Evolutionary conservation across 306 rosid genomes (phyloP).

Genomic region (Potentilla sterilis): DNA sequence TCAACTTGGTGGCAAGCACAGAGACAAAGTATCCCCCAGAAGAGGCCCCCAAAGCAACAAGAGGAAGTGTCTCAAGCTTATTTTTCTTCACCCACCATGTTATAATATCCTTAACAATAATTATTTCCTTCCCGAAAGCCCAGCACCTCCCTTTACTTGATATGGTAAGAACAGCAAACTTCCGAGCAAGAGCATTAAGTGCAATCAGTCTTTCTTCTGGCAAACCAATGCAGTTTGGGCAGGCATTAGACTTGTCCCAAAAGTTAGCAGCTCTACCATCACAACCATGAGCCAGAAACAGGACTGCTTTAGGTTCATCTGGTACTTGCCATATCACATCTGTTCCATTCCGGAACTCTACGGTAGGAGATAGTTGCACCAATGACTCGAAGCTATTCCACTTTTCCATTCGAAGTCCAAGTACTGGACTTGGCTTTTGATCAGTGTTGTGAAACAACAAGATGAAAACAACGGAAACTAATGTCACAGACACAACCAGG

Average conservation of each 20-base stretch:
- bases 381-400: slow-evolving; percentile 60
- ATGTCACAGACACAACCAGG: slow-evolving; percentile 33
- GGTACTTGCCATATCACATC: slow-evolving; percentile 87
- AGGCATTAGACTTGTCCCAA: slow-evolving; percentile 69
- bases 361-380: slow-evolving; percentile 55
- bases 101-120: slow-evolving; percentile 54
- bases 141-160: slow-evolving; percentile 77
- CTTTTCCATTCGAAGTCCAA: slow-evolving; percentile 37
- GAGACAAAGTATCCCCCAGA: slow-evolving; percentile 93
- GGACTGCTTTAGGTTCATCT: slow-evolving; percentile 70
- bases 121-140: slow-evolving; percentile 54
- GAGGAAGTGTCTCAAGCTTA: slow-evolving; percentile 66
- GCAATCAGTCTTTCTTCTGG: slow-evolving; percentile 81
- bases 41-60: slow-evolving; percentile 86
- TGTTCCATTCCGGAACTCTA: slow-evolving; percentile 61
- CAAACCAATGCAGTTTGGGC: slow-evolving; percentile 76
- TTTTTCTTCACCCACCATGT: slow-evolving; percentile 64
- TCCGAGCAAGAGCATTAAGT: slow-evolving; percentile 65
- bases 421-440: slow-evolving; percentile 25
- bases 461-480: slow-evolving; percentile 39
- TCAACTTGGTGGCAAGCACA: slow-evolving; percentile 58
- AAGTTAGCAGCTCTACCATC: slow-evolving; percentile 66
- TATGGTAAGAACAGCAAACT: slow-evolving; percentile 66
- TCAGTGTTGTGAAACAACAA: slow-evolving; percentile 26
- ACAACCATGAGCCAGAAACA: slow-evolving; percentile 95